Conservation (phyloP, 768 basidiomycete genomes). For the Auriscalpium vulgare region DNA sequence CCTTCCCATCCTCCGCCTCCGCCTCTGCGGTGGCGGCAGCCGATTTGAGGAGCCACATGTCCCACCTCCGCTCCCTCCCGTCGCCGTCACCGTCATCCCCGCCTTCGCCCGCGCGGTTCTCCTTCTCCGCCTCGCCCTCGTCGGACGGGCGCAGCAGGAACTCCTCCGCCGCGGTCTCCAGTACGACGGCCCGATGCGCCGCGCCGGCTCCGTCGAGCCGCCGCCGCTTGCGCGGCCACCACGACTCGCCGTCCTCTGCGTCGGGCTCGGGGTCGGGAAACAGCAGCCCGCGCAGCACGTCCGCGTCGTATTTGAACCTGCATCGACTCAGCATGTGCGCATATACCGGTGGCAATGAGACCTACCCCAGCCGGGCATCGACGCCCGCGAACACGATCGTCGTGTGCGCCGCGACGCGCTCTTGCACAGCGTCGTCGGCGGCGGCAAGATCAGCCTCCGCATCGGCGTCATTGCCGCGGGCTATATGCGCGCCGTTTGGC, state of each 20-base stretch:
- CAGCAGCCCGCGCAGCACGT: constrained; percentile 18
- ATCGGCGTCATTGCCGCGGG: constrained; percentile 2
- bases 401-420: constrained; percentile 9
- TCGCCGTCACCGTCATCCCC: constrained; percentile 3
- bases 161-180: constrained; percentile 23
- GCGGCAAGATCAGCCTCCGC: constrained; percentile 1
- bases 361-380: constrained; percentile 7
- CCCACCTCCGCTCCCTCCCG: constrained; percentile 6
- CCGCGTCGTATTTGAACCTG: constrained; percentile 26
- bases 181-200: constrained; percentile 17
- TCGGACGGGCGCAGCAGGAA: constrained; percentile 19
- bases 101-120: background rate
- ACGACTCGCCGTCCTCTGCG: background rate
- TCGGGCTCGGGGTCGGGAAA: constrained; percentile 6
- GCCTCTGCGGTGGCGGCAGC: background rate
- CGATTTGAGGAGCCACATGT: constrained; percentile 11
- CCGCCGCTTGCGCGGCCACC: background rate
- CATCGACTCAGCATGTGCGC: background rate
- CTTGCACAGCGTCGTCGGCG: constrained; percentile 10
- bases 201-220: constrained; percentile 3
- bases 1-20: background rate
- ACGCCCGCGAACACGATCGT: constrained; percentile 14
- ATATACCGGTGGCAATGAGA: background rate
- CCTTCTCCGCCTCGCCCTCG: constrained; percentile 7
- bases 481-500: constrained; percentile 4